These are phyloP conservation scores for Fraxinus albicans DNA, from an alignment of 305 asterid species.

Conservation along the genomic window DNA sequence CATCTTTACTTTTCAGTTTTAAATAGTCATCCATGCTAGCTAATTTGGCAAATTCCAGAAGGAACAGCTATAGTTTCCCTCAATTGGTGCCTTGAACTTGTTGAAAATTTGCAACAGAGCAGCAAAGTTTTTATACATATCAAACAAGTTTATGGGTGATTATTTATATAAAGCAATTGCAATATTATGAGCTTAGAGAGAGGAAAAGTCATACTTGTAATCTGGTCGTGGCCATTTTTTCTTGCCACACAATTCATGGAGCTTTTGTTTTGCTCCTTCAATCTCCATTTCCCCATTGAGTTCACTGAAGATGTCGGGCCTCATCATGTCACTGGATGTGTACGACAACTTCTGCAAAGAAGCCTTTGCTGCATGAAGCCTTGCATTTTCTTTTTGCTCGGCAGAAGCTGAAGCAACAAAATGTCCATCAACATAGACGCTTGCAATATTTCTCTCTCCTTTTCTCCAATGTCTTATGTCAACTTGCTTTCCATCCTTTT, in stretches of 20 bases:
- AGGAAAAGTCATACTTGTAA: conserved; percentile 52
- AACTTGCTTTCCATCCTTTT: conserved; percentile 60
- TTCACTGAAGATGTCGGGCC: conserved; percentile 12
- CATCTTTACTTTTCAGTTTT: neutral
- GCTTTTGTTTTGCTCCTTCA: conserved; percentile 66
- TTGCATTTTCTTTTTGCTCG: conserved; percentile 67
- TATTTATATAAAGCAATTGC: neutral
- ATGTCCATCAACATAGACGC: conserved; percentile 61
- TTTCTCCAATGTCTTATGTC: conserved; percentile 33
- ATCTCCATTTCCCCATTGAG: conserved; percentile 44
- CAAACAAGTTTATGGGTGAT: neutral
- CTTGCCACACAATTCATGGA: conserved; percentile 55
- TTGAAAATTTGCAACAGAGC: neutral
- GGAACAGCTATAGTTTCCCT: neutral
- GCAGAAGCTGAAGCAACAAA: conserved; percentile 60
- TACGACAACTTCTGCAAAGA: conserved; percentile 50
- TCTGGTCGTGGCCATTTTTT: conserved; percentile 67
- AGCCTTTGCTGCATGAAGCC: conserved; percentile 74
- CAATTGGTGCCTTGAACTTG: neutral
- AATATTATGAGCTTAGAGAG: neutral
- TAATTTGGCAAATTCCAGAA: neutral
- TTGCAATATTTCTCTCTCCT: conserved; percentile 6
- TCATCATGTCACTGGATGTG: conserved; percentile 4
- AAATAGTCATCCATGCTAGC: neutral
- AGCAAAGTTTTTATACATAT: neutral